phyloP scores from a whole-genome alignment of 2,329 filamentous ascomycete genomes.

The Pleomassaria siparia region DNA sequence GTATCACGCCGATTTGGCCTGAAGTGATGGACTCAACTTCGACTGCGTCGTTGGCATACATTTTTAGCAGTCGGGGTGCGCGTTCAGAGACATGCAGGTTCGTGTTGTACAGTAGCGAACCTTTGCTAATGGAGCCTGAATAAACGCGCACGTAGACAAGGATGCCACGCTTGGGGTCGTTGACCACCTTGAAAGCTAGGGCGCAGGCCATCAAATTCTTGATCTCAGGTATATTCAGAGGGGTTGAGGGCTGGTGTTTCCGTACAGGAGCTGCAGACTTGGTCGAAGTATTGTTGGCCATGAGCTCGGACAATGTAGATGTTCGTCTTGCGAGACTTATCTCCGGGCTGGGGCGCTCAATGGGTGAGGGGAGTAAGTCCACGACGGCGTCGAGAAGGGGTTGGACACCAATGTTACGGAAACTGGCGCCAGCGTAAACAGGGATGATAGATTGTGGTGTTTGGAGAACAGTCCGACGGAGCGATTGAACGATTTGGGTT shows the following conservation, averaged over 20 bases:
- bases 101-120: conserved; percentile 81
- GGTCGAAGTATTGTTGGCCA: conserved; percentile 38
- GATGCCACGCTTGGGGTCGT: conserved; percentile 81
- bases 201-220: conserved; percentile 69
- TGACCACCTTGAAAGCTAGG: conserved; percentile 88
- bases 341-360: conserved; percentile 76
- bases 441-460: conserved; percentile 76
- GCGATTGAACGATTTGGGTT: conserved; percentile 67
- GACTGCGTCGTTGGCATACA: conserved; percentile 84
- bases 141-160: conserved; percentile 93
- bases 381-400: conserved; percentile 85
- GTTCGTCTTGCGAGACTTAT: conserved; percentile 65
- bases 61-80: conserved; percentile 78
- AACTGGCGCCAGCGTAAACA: conserved; percentile 87
- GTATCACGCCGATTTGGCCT: conserved; percentile 92
- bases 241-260: conserved; percentile 19
- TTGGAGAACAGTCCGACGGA: conserved; percentile 70
- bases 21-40: conserved; percentile 78
- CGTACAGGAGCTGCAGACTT: conserved; percentile 15
- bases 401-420: conserved; percentile 91
- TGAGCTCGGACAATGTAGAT: conserved; percentile 54
- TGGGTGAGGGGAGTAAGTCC: conserved; percentile 81
- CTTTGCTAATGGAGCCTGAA: conserved; percentile 75
- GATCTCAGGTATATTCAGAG: conserved; percentile 38
- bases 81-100: conserved; percentile 77